Evolutionary conservation across 2,329 filamentous ascomycete species (phyloP), one percentile per base, ranked within the genome.

Genomic region (Trichoderma brevicompactum): DNA sequence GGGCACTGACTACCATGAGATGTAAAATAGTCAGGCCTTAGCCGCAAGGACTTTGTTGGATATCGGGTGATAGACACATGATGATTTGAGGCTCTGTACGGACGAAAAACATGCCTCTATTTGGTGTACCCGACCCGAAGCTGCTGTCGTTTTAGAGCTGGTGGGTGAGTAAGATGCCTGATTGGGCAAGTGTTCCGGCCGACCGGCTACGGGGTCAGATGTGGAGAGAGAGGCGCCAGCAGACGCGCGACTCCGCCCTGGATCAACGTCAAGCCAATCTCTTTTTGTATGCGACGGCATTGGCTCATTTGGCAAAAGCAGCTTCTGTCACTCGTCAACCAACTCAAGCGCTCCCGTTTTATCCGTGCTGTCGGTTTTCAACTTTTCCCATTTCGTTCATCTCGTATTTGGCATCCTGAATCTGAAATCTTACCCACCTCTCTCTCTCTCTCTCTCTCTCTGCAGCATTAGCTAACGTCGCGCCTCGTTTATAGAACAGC

Each of bases 401-500:
- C 23, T 5, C 23, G 23, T 28, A 28, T 28, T 28, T n/a, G n/a
- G n/a, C n/a, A 28, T 28, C 23, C 23, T 28, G 23, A 28, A 28
- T 28, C 23, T 28, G 23, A 28, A 28, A 10, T 9, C 2, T 7
- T 23, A 9, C 2, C 19, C 13, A 40, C 19, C 7, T 8, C 3
- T 36, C 23, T 13, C 13, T 55, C 6, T 36, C 15, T 10, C 36
- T 48, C 34, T 32, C 17, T 28, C 36, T 32, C 12, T 32, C 9
- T 12, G 2, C 17, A 15, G 8, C 15, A 40, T 7, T 13, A 15
- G 43, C 48, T 64, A 15, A 66, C n/a, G 10, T 17, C n/a, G 2
- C 23, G 36, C 9, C 40, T 23, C 3, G n/a, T 34, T 4, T 7
- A 43, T 46, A 96, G 94, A 70, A 96, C 92, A 2, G 82, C 85